A percentile compares a stretch with the other conserved stretches of the same genome.
Conservation (phyloP, 768 basidiomycete species). For the Peribolospora baueri region DNA sequence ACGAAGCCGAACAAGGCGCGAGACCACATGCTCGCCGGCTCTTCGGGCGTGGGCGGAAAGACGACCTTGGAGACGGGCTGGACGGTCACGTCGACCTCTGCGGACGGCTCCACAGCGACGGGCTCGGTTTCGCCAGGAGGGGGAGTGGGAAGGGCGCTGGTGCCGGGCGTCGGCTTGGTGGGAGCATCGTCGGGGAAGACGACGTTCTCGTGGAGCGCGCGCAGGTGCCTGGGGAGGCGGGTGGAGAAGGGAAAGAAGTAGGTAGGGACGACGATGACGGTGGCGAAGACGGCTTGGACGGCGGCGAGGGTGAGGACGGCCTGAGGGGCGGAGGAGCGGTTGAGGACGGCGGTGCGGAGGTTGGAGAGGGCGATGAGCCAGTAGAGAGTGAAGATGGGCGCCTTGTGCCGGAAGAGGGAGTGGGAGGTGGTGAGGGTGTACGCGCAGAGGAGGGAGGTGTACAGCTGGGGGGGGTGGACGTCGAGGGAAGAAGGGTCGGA, state of each 20-base stretch:
- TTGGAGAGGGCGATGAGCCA: slow-evolving; percentile 9
- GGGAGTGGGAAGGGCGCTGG: too few relatives aligned
- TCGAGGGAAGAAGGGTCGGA: neutral
- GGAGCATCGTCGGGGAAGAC: neutral
- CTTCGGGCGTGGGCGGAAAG: too few relatives aligned
- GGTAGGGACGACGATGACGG: slow-evolving; percentile 3
- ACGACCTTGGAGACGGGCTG: too few relatives aligned
- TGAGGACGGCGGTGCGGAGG: slow-evolving; percentile 3
- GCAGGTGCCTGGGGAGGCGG: neutral
- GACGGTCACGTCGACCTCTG: too few relatives aligned
- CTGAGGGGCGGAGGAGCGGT: neutral
- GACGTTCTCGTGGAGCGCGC: neutral
- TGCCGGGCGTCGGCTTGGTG: neutral
- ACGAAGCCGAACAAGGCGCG: too few relatives aligned
- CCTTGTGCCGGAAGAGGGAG: neutral
- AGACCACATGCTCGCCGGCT: too few relatives aligned
- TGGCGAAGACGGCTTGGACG: neutral
- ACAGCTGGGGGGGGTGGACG: neutral
- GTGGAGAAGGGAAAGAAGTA: neutral
- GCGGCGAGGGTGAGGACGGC: neutral
- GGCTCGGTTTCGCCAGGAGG: too few relatives aligned
- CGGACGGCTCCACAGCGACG: too few relatives aligned
- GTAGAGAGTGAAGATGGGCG: slow-evolving; percentile 3
- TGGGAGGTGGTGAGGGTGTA: slow-evolving; percentile 9
- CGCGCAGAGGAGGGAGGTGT: slow-evolving; percentile 3